These are phyloP conservation scores for Tephrocybe sp. DNA, from an alignment of 768 basidiomycete genomes.

Conservation along the genomic window DNA sequence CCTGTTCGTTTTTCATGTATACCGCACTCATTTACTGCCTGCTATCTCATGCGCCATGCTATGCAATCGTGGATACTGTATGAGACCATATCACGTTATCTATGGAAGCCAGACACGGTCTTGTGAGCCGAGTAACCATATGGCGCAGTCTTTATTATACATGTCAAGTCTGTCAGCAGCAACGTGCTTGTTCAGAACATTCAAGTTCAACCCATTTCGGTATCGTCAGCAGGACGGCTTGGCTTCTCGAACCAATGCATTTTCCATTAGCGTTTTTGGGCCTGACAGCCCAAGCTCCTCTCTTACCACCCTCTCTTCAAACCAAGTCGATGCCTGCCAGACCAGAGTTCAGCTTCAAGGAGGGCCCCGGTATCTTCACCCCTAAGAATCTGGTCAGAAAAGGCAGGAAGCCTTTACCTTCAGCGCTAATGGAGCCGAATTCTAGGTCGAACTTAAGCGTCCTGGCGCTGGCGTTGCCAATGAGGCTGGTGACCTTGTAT, in stretches of 20 bases:
- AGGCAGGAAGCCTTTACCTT: not conserved
- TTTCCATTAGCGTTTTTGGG: conserved; percentile 54
- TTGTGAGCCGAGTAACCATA: conserved; percentile 11
- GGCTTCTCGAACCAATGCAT: conserved; percentile 38
- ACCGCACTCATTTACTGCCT: conserved; percentile 14
- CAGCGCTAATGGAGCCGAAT: not conserved
- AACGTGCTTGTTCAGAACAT: not conserved
- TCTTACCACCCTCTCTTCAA: conserved; percentile 29
- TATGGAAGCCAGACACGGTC: conserved; percentile 5
- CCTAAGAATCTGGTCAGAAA: conserved; percentile 59
- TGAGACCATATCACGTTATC: not conserved
- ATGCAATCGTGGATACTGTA: not conserved
- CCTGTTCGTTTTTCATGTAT: conserved; percentile 17
- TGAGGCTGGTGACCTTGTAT: conserved; percentile 61
- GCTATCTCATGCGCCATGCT: not conserved
- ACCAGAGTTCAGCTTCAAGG: conserved; percentile 56
- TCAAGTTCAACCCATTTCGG: not conserved
- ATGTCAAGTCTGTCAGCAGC: not conserved
- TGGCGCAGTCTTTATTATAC: not conserved
- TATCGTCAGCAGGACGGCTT: not conserved
- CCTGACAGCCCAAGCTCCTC: conserved; percentile 53
- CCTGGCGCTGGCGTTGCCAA: conserved; percentile 71
- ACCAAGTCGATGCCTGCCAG: conserved; percentile 21
- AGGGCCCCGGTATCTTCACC: conserved; percentile 59
- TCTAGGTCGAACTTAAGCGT: conserved; percentile 58